Evolutionary conservation across 305 asterid genomes (phyloP).

Genomic region (Plantago coronopus): DNA sequence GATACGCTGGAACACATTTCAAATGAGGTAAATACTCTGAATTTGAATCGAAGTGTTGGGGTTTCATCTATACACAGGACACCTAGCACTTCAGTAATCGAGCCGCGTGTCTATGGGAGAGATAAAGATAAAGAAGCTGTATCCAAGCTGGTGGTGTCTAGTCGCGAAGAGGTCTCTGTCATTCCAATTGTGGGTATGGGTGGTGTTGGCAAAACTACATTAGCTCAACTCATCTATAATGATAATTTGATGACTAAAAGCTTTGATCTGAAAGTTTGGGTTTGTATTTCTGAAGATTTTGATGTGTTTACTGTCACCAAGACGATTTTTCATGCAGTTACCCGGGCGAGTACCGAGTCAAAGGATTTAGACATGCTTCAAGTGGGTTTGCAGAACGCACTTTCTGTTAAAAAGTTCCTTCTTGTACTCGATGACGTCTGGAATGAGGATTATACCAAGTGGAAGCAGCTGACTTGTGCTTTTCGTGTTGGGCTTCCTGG

Average conservation of each 20-base stretch:
- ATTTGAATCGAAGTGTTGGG: constrained; percentile 27
- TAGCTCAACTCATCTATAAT: constrained; percentile 49
- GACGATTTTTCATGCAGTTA: constrained; percentile 42
- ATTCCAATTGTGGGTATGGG: constrained; percentile 53
- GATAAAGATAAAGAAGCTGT: constrained; percentile 45
- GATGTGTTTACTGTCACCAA: constrained; percentile 39
- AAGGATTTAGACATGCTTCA: constrained; percentile 49
- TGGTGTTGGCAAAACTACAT: constrained; percentile 57
- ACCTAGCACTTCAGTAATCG: constrained; percentile 43
- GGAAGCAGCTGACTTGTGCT: constrained; percentile 39
- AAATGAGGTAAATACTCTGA: constrained; percentile 31
- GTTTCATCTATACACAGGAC: constrained; percentile 21
- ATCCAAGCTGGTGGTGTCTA: constrained; percentile 30
- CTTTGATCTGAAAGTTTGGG: constrained; percentile 49
- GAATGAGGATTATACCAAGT: constrained; percentile 41
- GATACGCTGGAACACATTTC: constrained; percentile 27
- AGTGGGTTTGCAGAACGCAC: constrained; percentile 33
- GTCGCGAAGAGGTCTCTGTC: constrained; percentile 28
- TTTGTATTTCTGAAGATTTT: constrained; percentile 51
- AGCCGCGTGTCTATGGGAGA: constrained; percentile 51
- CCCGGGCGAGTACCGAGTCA: constrained; percentile 25
- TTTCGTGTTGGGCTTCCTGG: constrained; percentile 43
- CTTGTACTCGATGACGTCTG: constrained; percentile 66
- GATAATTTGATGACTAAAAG: constrained; percentile 30
- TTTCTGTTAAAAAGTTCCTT: constrained; percentile 44